Conservation (phyloP, 2,329 filamentous ascomycete species). For the Magnaporthiopsis rhizophila region DNA sequence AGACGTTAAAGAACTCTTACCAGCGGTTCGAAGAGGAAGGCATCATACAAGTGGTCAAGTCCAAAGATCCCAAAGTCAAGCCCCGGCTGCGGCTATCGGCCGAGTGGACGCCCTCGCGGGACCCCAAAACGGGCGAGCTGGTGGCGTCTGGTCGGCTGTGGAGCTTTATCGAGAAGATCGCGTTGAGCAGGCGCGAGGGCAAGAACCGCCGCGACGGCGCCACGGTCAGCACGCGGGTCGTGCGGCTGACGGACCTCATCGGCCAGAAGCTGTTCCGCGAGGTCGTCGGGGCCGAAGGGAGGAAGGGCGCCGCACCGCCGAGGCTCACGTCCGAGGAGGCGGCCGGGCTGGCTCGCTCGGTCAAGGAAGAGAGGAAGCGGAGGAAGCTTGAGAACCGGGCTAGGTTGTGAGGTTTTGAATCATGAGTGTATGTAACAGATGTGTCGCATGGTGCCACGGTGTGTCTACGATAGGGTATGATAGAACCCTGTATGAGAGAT, state of each 20-base stretch:
- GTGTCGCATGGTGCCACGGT: neutral
- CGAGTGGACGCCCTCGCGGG: slow-evolving; percentile 66
- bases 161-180: slow-evolving; percentile 87
- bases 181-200: slow-evolving; percentile 73
- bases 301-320: slow-evolving; percentile 25
- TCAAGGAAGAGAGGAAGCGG: slow-evolving; percentile 39
- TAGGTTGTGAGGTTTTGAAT: slow-evolving; percentile 29
- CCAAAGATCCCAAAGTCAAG: slow-evolving; percentile 54
- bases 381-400: slow-evolving; percentile 43
- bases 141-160: slow-evolving; percentile 70
- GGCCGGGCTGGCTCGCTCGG: slow-evolving; percentile 30
- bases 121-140: slow-evolving; percentile 52
- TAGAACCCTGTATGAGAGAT: slow-evolving; percentile 1
- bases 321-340: slow-evolving; percentile 43
- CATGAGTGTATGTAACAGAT: neutral
- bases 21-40: slow-evolving; percentile 83
- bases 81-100: slow-evolving; percentile 60
- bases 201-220: slow-evolving; percentile 94
- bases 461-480: neutral
- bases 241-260: slow-evolving; percentile 67
- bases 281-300: slow-evolving; percentile 31
- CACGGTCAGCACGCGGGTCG: slow-evolving; percentile 75
- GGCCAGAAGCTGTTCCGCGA: slow-evolving; percentile 62
- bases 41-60: slow-evolving; percentile 68
- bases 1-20: slow-evolving; percentile 92